Conservation (phyloP, 805 yeast species). For the Candida tammaniensis region DNA sequence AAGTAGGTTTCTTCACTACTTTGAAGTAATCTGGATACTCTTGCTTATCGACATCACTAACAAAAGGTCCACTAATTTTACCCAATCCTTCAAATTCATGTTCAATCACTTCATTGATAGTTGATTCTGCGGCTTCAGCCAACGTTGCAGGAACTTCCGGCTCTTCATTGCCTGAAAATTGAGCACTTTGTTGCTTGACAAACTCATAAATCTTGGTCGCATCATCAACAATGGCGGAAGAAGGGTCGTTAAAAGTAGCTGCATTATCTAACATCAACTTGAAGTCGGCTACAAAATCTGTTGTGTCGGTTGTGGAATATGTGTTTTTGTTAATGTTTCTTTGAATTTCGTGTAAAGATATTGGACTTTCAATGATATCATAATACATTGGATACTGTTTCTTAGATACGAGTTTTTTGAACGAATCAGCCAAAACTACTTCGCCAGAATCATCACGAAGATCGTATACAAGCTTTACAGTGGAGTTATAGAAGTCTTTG, state of each 20-base stretch:
- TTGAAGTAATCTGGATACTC: slow-evolving; percentile 80
- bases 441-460: slow-evolving; percentile 29
- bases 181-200: slow-evolving; percentile 48
- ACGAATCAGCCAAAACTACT: slow-evolving; percentile 24
- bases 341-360: slow-evolving; percentile 31
- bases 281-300: slow-evolving; percentile 34
- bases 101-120: slow-evolving; percentile 40
- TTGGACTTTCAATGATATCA: slow-evolving; percentile 31
- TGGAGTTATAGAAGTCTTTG: slow-evolving; percentile 26
- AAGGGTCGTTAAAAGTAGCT: slow-evolving; percentile 38
- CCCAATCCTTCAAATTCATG: slow-evolving; percentile 50
- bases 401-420: slow-evolving; percentile 33
- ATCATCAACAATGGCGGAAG: slow-evolving; percentile 60
- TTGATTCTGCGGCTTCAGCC: slow-evolving; percentile 16
- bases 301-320: slow-evolving; percentile 36
- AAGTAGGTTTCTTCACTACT: slow-evolving; percentile 69
- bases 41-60: slow-evolving; percentile 67
- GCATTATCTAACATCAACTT: slow-evolving; percentile 37
- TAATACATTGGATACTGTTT: slow-evolving; percentile 41
- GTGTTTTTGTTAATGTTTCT: slow-evolving; percentile 41
- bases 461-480: slow-evolving; percentile 29
- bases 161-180: slow-evolving; percentile 16
- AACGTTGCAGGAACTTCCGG: slow-evolving; percentile 9
- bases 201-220: slow-evolving; percentile 55
- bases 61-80: slow-evolving; percentile 63